Evolutionary conservation across 2,329 filamentous ascomycete species (phyloP).

Genomic region (Pseudonectria buxi): DNA sequence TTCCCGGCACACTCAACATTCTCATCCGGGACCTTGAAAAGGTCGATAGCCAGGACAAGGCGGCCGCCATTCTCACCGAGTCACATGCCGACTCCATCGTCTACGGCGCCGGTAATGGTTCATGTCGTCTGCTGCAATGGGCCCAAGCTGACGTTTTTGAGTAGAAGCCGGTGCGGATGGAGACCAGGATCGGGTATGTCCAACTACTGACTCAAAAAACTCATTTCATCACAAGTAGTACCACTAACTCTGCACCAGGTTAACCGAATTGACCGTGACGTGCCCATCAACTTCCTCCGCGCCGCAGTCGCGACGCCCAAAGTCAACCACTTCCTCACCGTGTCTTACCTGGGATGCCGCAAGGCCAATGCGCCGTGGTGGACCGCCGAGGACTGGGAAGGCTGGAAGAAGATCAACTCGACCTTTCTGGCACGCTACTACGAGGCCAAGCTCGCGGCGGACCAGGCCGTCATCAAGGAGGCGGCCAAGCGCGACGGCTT

Average conservation of each 20-base stretch:
- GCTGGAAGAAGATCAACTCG: slow-evolving; percentile 29
- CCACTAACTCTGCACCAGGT: slow-evolving; percentile 12
- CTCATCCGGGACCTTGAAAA: slow-evolving; percentile 62
- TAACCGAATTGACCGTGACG: slow-evolving; percentile 20
- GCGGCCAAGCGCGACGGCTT: slow-evolving; percentile 30
- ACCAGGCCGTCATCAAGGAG: slow-evolving; percentile 43
- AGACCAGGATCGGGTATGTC: slow-evolving; percentile 31
- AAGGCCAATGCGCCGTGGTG: slow-evolving; percentile 44
- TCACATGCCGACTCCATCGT: slow-evolving; percentile 56
- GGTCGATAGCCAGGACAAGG: slow-evolving; percentile 52
- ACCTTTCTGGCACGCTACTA: slow-evolving; percentile 42
- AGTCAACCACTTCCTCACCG: slow-evolving; percentile 52
- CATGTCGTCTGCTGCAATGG: neutral
- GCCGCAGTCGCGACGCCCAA: slow-evolving; percentile 16
- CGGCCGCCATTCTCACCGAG: slow-evolving; percentile 44
- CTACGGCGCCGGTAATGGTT: slow-evolving; percentile 48
- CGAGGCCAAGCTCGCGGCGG: slow-evolving; percentile 48
- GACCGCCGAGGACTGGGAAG: slow-evolving; percentile 37
- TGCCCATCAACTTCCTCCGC: slow-evolving; percentile 16
- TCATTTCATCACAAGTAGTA: too few species aligned
- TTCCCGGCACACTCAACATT: slow-evolving; percentile 54
- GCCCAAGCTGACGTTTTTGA: slow-evolving; percentile 1
- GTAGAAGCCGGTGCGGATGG: slow-evolving; percentile 25
- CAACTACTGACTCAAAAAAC: too few species aligned
- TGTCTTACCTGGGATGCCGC: slow-evolving; percentile 51